Percentiles rank a stretch among this genome's conserved stretches.
These are phyloP conservation scores for Dactylonectria estremocensis DNA, from an alignment of 2,329 filamentous ascomycete genomes.

Conservation along the genomic window DNA sequence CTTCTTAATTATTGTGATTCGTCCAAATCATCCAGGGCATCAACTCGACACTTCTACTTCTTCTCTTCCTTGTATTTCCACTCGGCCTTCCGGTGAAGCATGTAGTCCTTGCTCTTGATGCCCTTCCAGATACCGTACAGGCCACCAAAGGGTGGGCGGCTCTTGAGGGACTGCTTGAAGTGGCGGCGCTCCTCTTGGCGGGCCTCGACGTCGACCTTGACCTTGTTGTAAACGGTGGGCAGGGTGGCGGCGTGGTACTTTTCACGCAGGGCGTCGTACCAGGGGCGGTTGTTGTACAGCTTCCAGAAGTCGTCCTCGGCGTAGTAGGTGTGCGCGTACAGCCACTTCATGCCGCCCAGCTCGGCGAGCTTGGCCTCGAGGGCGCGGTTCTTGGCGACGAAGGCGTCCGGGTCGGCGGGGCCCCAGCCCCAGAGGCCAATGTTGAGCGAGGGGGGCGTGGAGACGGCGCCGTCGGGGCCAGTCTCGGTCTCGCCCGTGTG, in stretches of 20 bases:
- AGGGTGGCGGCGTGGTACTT: conserved; percentile 72
- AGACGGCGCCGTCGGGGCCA: too few relatives aligned
- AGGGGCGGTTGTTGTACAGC: conserved; percentile 67
- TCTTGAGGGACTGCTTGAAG: conserved; percentile 62
- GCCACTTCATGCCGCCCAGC: conserved; percentile 83
- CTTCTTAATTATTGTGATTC: conserved; percentile 6
- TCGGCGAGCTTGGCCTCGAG: conserved; percentile 76
- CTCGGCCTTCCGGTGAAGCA: conserved; percentile 65
- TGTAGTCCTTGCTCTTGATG: conserved; percentile 71
- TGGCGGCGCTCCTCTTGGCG: conserved; percentile 56
- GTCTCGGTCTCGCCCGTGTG: not conserved
- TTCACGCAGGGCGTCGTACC: conserved; percentile 71
- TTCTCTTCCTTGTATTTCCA: conserved; percentile 66
- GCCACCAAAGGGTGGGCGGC: conserved; percentile 70
- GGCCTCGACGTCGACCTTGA: conserved; percentile 62
- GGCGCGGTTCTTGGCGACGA: conserved; percentile 75
- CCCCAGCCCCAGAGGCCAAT: conserved; percentile 83
- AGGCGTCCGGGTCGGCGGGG: conserved; percentile 64
- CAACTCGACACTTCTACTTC: conserved; percentile 32
- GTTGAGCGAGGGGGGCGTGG: conserved; percentile 63
- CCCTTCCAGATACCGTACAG: conserved; percentile 73
- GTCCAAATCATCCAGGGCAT: conserved; percentile 37
- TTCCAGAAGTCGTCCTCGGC: conserved; percentile 76
- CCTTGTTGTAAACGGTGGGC: conserved; percentile 78
- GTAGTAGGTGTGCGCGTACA: conserved; percentile 87